A percentile compares a stretch with the other conserved stretches of the same genome.
These are phyloP conservation scores for Trebouxia sp. DNA, from an alignment of 139 green algal species.

Conservation along the genomic window DNA sequence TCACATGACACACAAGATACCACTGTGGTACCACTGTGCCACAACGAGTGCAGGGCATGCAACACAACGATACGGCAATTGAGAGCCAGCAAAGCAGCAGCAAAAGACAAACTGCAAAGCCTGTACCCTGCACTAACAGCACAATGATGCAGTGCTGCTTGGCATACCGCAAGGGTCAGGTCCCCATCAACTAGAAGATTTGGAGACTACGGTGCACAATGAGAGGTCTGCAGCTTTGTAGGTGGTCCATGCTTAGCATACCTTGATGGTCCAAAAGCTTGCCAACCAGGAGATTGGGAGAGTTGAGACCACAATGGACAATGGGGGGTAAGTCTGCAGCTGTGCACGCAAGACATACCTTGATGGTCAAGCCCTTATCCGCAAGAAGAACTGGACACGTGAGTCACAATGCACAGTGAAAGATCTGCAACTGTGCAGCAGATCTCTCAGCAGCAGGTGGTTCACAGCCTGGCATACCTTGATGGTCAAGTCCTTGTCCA, in stretches of 20 bases:
- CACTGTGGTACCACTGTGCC: no score
- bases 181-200: conserved; percentile 83
- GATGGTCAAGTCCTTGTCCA: conserved; percentile 87
- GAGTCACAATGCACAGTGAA: neutral
- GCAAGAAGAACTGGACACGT: neutral
- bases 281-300: no score
- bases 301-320: no score
- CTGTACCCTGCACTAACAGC: no score
- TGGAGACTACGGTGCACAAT: conserved; percentile 74
- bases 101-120: no score
- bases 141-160: neutral
- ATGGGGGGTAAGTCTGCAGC: no score
- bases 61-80: no score
- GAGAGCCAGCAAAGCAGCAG: no score
- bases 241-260: conserved; percentile 69
- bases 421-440: neutral
- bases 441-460: neutral
- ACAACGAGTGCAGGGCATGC: no score
- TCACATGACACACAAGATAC: no score
- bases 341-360: no score
- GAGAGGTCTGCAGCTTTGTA: conserved; percentile 69
- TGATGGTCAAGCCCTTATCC: neutral
- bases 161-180: conserved; percentile 79
- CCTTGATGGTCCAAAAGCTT: no score
- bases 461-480: conserved; percentile 63